A percentile compares a stretch with the other conserved stretches of the same genome.
These are phyloP conservation scores for Pilatotrama ljubarskyi DNA, from an alignment of 768 basidiomycete species.

Conservation along the genomic window DNA sequence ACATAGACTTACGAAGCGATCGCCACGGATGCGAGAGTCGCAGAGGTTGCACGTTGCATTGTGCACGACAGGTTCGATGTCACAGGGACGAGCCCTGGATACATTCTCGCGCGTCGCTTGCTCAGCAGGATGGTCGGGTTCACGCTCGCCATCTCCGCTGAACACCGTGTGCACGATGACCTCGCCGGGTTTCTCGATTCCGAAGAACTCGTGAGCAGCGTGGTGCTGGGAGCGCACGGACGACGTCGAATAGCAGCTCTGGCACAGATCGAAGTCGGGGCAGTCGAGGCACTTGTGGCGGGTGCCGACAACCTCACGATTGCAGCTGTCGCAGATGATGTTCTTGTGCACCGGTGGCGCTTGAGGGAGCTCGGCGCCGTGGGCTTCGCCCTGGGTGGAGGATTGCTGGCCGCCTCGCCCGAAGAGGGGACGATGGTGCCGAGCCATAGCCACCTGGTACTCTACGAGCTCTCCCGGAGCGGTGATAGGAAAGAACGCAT, in stretches of 20 bases:
- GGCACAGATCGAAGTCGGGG: constrained; percentile 37
- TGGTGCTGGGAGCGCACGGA: constrained; percentile 29
- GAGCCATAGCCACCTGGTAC: constrained; percentile 1
- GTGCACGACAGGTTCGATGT: constrained; percentile 45
- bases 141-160: constrained; percentile 40
- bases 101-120: not conserved
- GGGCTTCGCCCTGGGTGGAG: not conserved
- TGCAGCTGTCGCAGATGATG: constrained; percentile 69
- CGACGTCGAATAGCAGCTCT: constrained; percentile 17
- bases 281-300: constrained; percentile 85
- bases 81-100: not conserved
- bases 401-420: not conserved
- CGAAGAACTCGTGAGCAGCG: constrained; percentile 70
- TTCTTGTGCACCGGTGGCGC: constrained; percentile 42
- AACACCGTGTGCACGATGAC: constrained; percentile 65
- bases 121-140: not conserved
- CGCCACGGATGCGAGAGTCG: constrained; percentile 65
- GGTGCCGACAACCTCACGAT: constrained; percentile 55
- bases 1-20: constrained; percentile 61
- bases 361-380: not conserved
- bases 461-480: not conserved
- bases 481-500: constrained; percentile 25
- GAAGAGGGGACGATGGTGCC: constrained; percentile 8
- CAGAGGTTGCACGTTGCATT: constrained; percentile 77
- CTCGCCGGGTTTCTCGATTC: constrained; percentile 62